These are phyloP conservation scores for Moesziomyces antarcticus DNA, from an alignment of 1,284 basidiomycete species.

Conservation along the genomic window DNA sequence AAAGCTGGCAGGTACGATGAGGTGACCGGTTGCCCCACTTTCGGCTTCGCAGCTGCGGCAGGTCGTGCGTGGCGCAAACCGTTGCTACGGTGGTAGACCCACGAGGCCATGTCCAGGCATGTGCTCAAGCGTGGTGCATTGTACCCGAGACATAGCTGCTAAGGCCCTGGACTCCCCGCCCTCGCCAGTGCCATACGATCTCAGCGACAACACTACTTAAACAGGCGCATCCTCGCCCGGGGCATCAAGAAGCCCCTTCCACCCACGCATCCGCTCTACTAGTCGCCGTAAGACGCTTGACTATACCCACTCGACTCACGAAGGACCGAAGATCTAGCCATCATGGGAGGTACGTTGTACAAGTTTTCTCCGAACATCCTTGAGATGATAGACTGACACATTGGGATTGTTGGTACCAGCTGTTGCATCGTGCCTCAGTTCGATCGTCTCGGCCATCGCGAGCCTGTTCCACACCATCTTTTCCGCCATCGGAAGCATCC, in stretches of 20 bases:
- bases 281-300: too few species aligned
- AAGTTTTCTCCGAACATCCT: neutral
- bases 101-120: too few species aligned
- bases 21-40: slow-evolving; percentile 12
- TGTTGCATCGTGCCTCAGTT: slow-evolving; percentile 51
- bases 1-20: slow-evolving; percentile 7
- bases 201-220: too few species aligned
- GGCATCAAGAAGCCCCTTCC: too few species aligned
- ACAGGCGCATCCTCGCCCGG: too few species aligned
- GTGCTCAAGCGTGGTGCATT: too few species aligned
- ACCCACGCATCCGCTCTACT: neutral
- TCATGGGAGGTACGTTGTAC: slow-evolving; percentile 26
- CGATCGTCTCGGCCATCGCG: slow-evolving; percentile 50
- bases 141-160: too few species aligned
- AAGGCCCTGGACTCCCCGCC: too few species aligned
- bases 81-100: neutral
- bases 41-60: neutral
- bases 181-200: too few species aligned
- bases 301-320: too few species aligned
- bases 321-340: neutral
- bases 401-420: slow-evolving; percentile 8
- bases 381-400: neutral
- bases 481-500: slow-evolving; percentile 43
- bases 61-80: neutral
- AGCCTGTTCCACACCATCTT: slow-evolving; percentile 49